Conservation (phyloP, 768 basidiomycete genomes). For the Hericium rajendrae region DNA sequence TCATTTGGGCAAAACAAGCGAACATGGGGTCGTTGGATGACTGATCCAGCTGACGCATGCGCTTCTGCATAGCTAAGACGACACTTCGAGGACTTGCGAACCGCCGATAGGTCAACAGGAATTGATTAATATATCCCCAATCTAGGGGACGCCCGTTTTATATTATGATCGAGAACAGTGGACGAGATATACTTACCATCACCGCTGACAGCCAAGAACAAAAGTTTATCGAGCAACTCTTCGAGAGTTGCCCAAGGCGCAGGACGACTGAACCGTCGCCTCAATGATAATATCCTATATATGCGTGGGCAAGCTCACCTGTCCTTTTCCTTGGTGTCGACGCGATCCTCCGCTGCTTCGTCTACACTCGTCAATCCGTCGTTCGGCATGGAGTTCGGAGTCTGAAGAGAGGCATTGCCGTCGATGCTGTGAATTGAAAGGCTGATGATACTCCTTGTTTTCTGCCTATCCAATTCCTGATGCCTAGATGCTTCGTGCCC, state of each 20-base stretch:
- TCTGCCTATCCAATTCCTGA: conserved; percentile 16
- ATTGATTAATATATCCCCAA: conserved; percentile 66
- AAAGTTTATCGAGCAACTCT: conserved; percentile 70
- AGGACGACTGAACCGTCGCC: conserved; percentile 34
- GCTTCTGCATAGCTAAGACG: conserved; percentile 81
- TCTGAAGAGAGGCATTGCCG: conserved; percentile 1
- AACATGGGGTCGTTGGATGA: conserved; percentile 75
- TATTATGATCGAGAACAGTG: background rate
- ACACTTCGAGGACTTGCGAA: conserved; percentile 74
- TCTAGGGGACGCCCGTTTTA: conserved; percentile 33
- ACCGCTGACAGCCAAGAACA: conserved; percentile 76
- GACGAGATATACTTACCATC: conserved; percentile 44
- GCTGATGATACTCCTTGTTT: conserved; percentile 9
- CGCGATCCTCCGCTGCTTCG: conserved; percentile 8
- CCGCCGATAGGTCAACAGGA: conserved; percentile 75
- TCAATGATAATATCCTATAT: background rate
- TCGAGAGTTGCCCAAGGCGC: conserved; percentile 69
- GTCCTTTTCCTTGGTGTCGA: conserved; percentile 27
- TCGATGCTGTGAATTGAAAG: background rate
- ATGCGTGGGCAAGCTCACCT: conserved; percentile 25
- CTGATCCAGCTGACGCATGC: conserved; percentile 68
- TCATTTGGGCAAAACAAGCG: conserved; percentile 83
- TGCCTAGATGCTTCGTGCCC: conserved; percentile 31
- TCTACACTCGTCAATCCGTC: conserved; percentile 5
- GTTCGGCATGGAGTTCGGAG: background rate